Conservation (phyloP, 2,329 filamentous ascomycete species). For the Parascedosporium putredinis region DNA sequence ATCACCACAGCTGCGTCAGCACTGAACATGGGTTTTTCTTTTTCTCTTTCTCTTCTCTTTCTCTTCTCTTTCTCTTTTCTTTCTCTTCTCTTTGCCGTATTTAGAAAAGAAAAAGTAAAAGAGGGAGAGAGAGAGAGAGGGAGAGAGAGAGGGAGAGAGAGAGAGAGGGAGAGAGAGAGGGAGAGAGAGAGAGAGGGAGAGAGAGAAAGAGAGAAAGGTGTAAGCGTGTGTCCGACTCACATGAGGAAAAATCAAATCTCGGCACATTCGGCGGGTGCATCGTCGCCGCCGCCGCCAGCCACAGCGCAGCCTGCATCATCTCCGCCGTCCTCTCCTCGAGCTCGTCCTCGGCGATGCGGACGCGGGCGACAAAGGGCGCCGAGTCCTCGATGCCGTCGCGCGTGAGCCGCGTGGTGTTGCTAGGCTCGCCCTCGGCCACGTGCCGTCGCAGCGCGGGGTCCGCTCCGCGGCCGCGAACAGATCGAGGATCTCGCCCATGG, state of each 20-base stretch:
- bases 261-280: constrained; percentile 52
- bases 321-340: constrained; percentile 43
- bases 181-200: too few relatives aligned
- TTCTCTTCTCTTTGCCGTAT: too few relatives aligned
- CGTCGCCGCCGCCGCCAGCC: constrained; percentile 41
- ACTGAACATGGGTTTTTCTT: neutral
- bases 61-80: too few relatives aligned
- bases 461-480: constrained; percentile 53
- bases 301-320: constrained; percentile 58
- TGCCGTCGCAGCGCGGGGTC: constrained; percentile 46
- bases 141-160: too few relatives aligned
- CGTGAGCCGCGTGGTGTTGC: neutral
- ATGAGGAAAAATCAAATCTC: constrained; percentile 74
- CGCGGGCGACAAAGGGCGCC: constrained; percentile 48
- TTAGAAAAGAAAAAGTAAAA: too few relatives aligned
- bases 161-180: too few relatives aligned
- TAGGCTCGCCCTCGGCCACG: constrained; percentile 40
- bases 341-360: constrained; percentile 43
- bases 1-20: constrained; percentile 3
- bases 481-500: constrained; percentile 26
- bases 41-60: too few relatives aligned
- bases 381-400: constrained; percentile 44
- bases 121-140: too few relatives aligned
- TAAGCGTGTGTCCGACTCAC: constrained; percentile 28
- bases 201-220: neutral